phyloP scores from a whole-genome alignment of 2,329 filamentous ascomycete genomes.

The Incumbomyces lentus region DNA sequence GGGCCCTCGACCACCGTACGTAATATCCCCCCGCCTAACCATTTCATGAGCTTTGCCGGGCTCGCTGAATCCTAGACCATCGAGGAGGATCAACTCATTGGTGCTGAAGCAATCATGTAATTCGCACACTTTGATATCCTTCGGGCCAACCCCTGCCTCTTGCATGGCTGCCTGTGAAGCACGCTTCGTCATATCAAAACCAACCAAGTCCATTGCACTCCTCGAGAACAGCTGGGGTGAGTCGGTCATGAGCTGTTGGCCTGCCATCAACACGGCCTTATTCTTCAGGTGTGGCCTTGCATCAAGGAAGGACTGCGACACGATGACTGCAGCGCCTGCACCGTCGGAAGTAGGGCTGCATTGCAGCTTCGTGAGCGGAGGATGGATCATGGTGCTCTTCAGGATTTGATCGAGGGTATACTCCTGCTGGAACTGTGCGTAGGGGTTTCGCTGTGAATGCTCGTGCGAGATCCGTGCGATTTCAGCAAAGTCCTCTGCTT shows the following conservation, averaged over 20 bases:
- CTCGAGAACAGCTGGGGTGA: conserved; percentile 64
- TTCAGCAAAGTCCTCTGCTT: conserved; percentile 78
- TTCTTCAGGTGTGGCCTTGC: conserved; percentile 71
- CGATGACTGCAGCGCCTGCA: conserved; percentile 75
- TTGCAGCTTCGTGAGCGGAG: conserved; percentile 88
- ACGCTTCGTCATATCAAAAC: conserved; percentile 69
- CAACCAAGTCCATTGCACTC: conserved; percentile 78
- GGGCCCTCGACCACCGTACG: conserved; percentile 63
- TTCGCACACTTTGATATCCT: conserved; percentile 74
- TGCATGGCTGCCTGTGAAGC: conserved; percentile 60
- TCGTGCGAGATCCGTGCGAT: conserved; percentile 88
- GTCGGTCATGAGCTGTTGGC: conserved; percentile 78
- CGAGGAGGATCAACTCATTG: conserved; percentile 85
- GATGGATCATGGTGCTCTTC: conserved; percentile 65
- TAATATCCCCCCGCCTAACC: conserved; percentile 78
- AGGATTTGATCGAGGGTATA: conserved; percentile 80
- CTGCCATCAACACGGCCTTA: conserved; percentile 77
- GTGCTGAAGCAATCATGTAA: conserved; percentile 94
- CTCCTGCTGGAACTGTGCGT: conserved; percentile 92
- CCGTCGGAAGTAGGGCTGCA: conserved; percentile 96
- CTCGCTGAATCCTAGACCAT: conserved; percentile 69
- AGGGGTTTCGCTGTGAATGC: conserved; percentile 84
- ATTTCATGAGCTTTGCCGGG: conserved; percentile 84
- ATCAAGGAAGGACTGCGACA: conserved; percentile 80
- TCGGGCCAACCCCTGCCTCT: conserved; percentile 58